Evolutionary conservation across 352 stramenopile species (phyloP).

Genomic region (Phytophthora syringae): DNA sequence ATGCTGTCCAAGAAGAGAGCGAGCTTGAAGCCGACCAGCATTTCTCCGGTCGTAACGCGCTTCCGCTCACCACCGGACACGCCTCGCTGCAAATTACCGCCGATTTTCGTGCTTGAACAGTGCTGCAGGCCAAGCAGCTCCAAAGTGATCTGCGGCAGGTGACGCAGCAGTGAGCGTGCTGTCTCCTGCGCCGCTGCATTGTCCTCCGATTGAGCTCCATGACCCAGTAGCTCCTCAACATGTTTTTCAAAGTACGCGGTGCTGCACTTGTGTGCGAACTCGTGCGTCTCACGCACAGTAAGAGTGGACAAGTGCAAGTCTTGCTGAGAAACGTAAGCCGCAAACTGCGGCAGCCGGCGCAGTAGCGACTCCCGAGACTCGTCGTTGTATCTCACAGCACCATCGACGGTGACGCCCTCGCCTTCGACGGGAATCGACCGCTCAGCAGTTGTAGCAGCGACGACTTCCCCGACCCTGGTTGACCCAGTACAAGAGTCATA

Average conservation of each 20-base stretch:
- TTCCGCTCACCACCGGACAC: constrained; percentile 92
- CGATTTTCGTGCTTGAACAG: constrained; percentile 54
- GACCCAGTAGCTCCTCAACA: constrained; percentile 52
- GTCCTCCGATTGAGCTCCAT: constrained; percentile 3
- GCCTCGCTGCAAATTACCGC: constrained; percentile 52
- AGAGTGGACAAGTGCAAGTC: constrained; percentile 63
- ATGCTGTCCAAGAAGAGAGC: constrained; percentile 81
- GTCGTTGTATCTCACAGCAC: constrained; percentile 47
- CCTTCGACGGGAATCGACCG: constrained; percentile 43
- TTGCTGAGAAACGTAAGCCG: constrained; percentile 49
- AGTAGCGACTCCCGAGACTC: constrained; percentile 24
- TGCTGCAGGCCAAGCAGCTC: constrained; percentile 50
- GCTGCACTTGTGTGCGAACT: constrained; percentile 90
- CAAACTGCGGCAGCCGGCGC: constrained; percentile 45
- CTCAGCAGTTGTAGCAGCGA: constrained; percentile 51
- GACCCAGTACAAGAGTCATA: constrained; percentile 51
- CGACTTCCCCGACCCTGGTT: constrained; percentile 58
- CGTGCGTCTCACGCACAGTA: constrained; percentile 83
- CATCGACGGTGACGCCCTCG: constrained; percentile 27
- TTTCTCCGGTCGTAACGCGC: constrained; percentile 87
- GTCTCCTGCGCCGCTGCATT: constrained; percentile 38
- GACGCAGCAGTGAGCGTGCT: constrained; percentile 28
- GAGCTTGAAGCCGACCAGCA: constrained; percentile 79
- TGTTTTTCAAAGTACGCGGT: constrained; percentile 36
- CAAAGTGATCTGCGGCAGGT: constrained; percentile 41